Base-by-base conservation (phyloP, 2,329 filamentous ascomycete species). In the Pseudocercospora eumusae region DNA sequence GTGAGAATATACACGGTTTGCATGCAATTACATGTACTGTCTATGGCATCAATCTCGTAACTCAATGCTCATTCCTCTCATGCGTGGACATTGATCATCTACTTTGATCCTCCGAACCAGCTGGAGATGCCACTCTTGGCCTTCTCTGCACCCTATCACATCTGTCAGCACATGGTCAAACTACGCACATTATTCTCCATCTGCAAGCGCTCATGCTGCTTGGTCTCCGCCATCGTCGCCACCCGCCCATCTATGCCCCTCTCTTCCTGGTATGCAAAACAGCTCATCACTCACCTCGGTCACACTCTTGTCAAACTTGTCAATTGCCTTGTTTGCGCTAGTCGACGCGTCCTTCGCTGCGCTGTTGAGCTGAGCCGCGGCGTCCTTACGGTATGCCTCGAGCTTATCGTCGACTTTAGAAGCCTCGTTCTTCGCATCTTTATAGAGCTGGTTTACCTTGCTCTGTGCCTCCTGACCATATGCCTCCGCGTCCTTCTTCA, bases 251-350 rank as follows among this genome's bases (percentile, higher is more conserved):
- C 28, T 42, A 47, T 66, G 63, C 27, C 66, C 64, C 11, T 66
- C 49, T n/a, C 56, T 56, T 57, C 66, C 64, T 9, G 66, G 60
- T 28, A 40, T 55, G 54, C 66, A 68, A 27, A 65, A 65, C 49
- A 63, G 42, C 21, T 18, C 47, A 20, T 62, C 64, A 68, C 69
- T 69, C 61, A 70, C 69, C 66, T 73, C 66, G 23, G 62, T 90
- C 57, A 96, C 88, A 68, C 87, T 92, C 71, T 86, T 85, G 79
- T 96, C 93, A 71, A 93, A 88, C 76, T 89, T 86, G 78, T 97
- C 89, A 57, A 96, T 80, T 10, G 81, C 80, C 56, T 75, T 74
- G 70, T 83, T 81, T 33, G 64, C 60, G n/a, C 63, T 59, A 31
- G 56, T 60, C 54, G 53, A 59, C 68, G 84, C 66, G 61, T 83